phyloP scores from a whole-genome alignment of 768 basidiomycete genomes.

The Hericium rajendrae region DNA sequence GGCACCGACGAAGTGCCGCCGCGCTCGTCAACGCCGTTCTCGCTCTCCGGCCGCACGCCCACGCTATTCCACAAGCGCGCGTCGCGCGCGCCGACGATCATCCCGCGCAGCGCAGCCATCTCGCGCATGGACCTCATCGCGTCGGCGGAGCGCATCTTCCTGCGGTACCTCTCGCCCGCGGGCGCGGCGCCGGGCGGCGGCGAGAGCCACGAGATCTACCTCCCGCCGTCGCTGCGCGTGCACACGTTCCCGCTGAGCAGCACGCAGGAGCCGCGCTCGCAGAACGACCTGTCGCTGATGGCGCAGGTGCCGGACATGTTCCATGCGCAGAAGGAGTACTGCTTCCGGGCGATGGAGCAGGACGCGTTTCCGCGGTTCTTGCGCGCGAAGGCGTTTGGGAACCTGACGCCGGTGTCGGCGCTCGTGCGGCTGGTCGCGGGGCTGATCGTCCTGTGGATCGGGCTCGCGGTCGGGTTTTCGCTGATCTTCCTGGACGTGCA shows the following conservation, averaged over 20 bases:
- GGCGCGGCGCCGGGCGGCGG: slow-evolving; percentile 66
- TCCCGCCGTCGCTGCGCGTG: slow-evolving; percentile 90
- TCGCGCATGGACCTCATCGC: slow-evolving; percentile 82
- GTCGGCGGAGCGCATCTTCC: slow-evolving; percentile 93
- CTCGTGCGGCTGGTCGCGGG: slow-evolving; percentile 81
- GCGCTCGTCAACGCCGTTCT: slow-evolving; percentile 78
- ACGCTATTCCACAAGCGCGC: slow-evolving; percentile 71
- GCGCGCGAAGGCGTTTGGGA: slow-evolving; percentile 95
- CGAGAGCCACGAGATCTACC: slow-evolving; percentile 96
- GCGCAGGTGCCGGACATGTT: slow-evolving; percentile 95
- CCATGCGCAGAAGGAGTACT: slow-evolving; percentile 94
- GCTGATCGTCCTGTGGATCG: slow-evolving; percentile 87
- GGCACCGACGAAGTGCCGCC: slow-evolving; percentile 29
- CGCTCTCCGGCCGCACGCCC: slow-evolving; percentile 63
- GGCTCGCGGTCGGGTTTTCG: slow-evolving; percentile 78
- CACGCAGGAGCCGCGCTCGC: slow-evolving; percentile 9
- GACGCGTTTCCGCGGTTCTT: slow-evolving; percentile 92
- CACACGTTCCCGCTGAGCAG: slow-evolving; percentile 80
- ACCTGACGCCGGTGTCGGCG: slow-evolving; percentile 85
- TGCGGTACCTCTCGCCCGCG: slow-evolving; percentile 82
- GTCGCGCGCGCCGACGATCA: slow-evolving; percentile 87
- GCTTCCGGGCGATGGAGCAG: slow-evolving; percentile 93
- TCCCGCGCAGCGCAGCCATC: slow-evolving; percentile 86
- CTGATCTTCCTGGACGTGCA: slow-evolving; percentile 90
- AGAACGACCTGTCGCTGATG: slow-evolving; percentile 61